Conservation (phyloP, 2,329 filamentous ascomycete genomes). For the Acarospora socialis region DNA sequence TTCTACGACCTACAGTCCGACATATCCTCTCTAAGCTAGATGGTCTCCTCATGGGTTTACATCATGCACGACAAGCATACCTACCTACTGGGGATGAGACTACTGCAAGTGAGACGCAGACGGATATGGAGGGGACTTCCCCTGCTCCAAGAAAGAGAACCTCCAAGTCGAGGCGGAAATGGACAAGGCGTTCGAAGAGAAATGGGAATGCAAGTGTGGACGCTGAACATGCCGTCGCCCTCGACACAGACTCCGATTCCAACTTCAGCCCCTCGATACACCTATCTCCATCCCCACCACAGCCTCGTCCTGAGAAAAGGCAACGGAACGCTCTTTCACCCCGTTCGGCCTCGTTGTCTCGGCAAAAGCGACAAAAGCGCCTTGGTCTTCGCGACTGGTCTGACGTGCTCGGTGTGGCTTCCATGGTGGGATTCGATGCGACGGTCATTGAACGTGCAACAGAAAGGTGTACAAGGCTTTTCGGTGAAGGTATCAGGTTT, state of each 20-base stretch:
- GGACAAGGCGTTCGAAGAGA: conserved; percentile 18
- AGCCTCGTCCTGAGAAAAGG: no score
- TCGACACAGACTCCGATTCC: no score
- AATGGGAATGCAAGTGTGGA: no score
- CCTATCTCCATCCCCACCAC: no score
- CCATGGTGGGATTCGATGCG: conserved; percentile 55
- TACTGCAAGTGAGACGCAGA: conserved; percentile 18
- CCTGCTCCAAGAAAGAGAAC: conserved; percentile 9
- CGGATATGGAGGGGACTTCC: conserved; percentile 18
- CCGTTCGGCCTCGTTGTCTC: no score
- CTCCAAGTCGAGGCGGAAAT: conserved; percentile 15
- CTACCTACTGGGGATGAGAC: conserved; percentile 15
- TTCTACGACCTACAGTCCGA: conserved; percentile 55
- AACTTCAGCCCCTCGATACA: no score
- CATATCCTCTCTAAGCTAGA: conserved; percentile 60
- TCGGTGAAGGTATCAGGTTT: conserved; percentile 56
- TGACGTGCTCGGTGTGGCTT: conserved; percentile 66
- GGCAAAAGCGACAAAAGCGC: no score
- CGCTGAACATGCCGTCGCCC: no score
- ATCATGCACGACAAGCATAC: conserved; percentile 48
- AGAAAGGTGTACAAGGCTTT: conserved; percentile 60
- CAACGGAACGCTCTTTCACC: no score
- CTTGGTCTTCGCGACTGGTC: conserved; percentile 59
- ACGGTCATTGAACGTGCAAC: conserved; percentile 53
- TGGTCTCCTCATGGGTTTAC: conserved; percentile 52